Base-by-base conservation (phyloP, 2,329 filamentous ascomycete species). In the Metarhizium rileyi region DNA sequence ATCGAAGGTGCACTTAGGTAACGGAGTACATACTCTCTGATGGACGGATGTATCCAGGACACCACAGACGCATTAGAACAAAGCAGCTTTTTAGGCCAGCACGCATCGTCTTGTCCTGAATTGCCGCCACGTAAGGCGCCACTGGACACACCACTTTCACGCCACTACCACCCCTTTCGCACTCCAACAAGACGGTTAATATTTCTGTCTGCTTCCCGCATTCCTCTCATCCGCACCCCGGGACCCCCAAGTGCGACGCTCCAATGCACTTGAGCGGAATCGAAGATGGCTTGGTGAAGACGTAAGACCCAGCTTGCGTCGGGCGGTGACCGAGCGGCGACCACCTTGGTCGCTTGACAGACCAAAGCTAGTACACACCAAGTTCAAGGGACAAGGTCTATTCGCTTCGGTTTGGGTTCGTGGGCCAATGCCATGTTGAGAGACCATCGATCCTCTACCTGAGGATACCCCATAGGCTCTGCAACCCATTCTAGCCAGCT, bases 81-180 rank as follows among this genome's bases (percentile, higher is more conserved):
- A 5, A 16, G 4, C 30, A 16, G 30, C 5, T 5, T 30, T 20
- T 38, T 18, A 42, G 20, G 22, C 38, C 14, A 23, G 12, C 20
- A 23, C 38, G 18, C n/a, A n/a, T 38, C 10, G 35, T 6, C 35
- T 38, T 20, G 26, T 9, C 20, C 40, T 20, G 47, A 38, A 20
- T 18, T 14, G 41, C 23, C 40, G 47, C 47, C 47, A 41, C 47
- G 47, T 49, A 26, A 22, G 36, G 48, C 48, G 48, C 48, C 48
- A 46, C 48, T 30, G 5, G 27, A 28, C 27, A 38, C 30, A 38
- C 35, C 20, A 23, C 25, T n/a, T 41, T 33, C 23, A 46, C 43
- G 48, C 48, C 48, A 49, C 43, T 42, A 16, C 38, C 38, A 42
- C 38, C 20, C 20, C 20, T 25, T 14, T 14, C n/a, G n/a, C n/a